These are phyloP conservation scores for Colletotrichum trifolii DNA, from an alignment of 2,329 filamentous ascomycete species.

Conservation along the genomic window DNA sequence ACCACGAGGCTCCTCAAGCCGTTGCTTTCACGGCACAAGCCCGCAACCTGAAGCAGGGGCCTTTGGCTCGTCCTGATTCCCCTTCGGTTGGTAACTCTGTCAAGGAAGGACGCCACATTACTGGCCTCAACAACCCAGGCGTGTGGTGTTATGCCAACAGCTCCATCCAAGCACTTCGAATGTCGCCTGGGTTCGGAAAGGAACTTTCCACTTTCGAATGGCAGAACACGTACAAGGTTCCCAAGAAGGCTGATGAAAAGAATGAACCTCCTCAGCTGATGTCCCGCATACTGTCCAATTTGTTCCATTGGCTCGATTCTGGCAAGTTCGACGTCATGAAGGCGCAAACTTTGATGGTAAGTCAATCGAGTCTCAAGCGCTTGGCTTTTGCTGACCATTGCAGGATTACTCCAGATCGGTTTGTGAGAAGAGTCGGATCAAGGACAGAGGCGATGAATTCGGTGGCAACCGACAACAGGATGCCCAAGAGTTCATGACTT, in stretches of 20 bases:
- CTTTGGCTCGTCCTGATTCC: slow-evolving; percentile 29
- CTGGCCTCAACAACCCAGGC: slow-evolving; percentile 83
- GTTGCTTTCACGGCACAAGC: slow-evolving; percentile 20
- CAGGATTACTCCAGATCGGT: slow-evolving; percentile 64
- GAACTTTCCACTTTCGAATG: slow-evolving; percentile 69
- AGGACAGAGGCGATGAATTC: slow-evolving; percentile 60
- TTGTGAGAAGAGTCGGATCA: slow-evolving; percentile 40
- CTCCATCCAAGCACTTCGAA: slow-evolving; percentile 84
- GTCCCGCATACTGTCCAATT: slow-evolving; percentile 67
- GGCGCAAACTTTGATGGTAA: slow-evolving; percentile 68
- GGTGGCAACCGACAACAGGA: slow-evolving; percentile 86
- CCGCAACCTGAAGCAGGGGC: slow-evolving; percentile 30
- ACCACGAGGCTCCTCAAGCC: slow-evolving; percentile 24
- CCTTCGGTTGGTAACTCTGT: slow-evolving; percentile 9
- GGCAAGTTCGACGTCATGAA: slow-evolving; percentile 63
- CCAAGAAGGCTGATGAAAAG: slow-evolving; percentile 70
- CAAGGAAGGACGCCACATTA: slow-evolving; percentile 59
- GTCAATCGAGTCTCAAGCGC: slow-evolving; percentile 33
- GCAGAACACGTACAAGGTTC: slow-evolving; percentile 73
- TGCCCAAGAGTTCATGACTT: slow-evolving; percentile 88
- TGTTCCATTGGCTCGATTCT: slow-evolving; percentile 67
- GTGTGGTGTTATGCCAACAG: slow-evolving; percentile 94
- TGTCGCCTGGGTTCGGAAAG: slow-evolving; percentile 75
- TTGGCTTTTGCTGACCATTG: slow-evolving; percentile 35
- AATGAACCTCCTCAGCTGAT: slow-evolving; percentile 67